Evolutionary conservation across 352 stramenopile species (phyloP).

Genomic region (Pythium graminicola): DNA sequence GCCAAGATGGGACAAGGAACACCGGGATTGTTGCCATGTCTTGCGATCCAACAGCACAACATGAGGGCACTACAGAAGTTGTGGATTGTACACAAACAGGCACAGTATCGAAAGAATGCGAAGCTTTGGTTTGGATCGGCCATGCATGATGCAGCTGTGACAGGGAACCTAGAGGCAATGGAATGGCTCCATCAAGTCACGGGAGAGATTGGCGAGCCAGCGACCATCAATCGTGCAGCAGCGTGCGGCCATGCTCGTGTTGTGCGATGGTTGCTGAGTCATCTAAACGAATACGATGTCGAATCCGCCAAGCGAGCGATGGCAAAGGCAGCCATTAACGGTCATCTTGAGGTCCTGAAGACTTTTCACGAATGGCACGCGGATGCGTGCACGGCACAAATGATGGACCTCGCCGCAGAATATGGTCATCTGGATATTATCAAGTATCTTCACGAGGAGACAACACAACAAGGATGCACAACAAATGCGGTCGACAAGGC

Average conservation of each 20-base stretch:
- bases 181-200: constrained; percentile 12
- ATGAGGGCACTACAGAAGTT: constrained; percentile 8
- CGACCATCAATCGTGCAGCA: constrained; percentile 5
- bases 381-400: not conserved
- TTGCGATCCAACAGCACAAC: constrained; percentile 12
- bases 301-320: constrained; percentile 5
- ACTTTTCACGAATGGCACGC: constrained; percentile 7
- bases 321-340: constrained; percentile 8
- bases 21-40: constrained; percentile 10
- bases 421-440: constrained; percentile 20
- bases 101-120: constrained; percentile 1
- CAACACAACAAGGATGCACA: not conserved
- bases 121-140: constrained; percentile 10
- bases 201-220: not conserved
- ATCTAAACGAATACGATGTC: not conserved
- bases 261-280: constrained; percentile 16
- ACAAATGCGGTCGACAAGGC: not conserved
- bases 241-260: constrained; percentile 10
- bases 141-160: constrained; percentile 8
- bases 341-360: constrained; percentile 20
- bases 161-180: constrained; percentile 13
- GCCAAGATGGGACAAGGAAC: no score
- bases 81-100: constrained; percentile 14
- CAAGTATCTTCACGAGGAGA: constrained; percentile 16
- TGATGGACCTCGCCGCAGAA: constrained; percentile 19